A percentile compares a stretch with the other conserved stretches of the same genome.
Evolutionary conservation across 129 eudicot species (phyloP).

Genomic region (Helianthus tuberosus): DNA sequence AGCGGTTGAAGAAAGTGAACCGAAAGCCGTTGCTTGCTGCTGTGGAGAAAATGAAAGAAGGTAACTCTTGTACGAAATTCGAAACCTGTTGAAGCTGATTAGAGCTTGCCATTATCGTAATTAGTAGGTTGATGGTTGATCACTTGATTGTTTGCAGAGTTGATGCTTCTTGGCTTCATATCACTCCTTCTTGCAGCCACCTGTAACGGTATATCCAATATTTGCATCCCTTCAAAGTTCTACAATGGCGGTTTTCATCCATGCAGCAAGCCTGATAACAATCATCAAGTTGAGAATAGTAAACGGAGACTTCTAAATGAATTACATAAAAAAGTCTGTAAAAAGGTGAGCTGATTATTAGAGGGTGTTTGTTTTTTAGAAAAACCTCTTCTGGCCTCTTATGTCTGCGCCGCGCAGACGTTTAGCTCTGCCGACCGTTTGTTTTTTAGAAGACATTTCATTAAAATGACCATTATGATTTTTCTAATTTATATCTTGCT

Average conservation of each 20-base stretch:
- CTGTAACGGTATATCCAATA: conserved; percentile 82
- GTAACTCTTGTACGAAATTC: conserved; percentile 28
- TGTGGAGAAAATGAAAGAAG: conserved; percentile 95
- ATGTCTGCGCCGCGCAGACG: too few relatives aligned
- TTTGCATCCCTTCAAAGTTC: conserved; percentile 83
- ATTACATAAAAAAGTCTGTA: conserved; percentile 52
- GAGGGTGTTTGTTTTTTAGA: too few relatives aligned
- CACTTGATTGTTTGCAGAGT: conserved; percentile 57
- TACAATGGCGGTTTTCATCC: conserved; percentile 83
- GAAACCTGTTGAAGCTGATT: neutral
- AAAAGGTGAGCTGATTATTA: conserved; percentile 46
- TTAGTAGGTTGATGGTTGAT: conserved; percentile 19
- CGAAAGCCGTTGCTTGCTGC: conserved; percentile 93
- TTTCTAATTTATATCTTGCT: neutral
- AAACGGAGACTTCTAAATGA: conserved; percentile 43
- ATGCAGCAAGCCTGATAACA: conserved; percentile 61
- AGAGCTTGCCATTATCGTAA: neutral
- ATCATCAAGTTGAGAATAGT: conserved; percentile 44
- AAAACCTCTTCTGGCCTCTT: too few relatives aligned
- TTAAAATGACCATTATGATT: neutral
- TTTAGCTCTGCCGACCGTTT: too few relatives aligned
- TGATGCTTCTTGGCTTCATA: conserved; percentile 99
- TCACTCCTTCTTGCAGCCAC: conserved; percentile 95
- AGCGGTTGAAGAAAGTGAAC: conserved; percentile 65
- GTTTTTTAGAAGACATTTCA: too few relatives aligned